Conservation (phyloP, 2,329 filamentous ascomycete genomes). For the Ustulina deusta region DNA sequence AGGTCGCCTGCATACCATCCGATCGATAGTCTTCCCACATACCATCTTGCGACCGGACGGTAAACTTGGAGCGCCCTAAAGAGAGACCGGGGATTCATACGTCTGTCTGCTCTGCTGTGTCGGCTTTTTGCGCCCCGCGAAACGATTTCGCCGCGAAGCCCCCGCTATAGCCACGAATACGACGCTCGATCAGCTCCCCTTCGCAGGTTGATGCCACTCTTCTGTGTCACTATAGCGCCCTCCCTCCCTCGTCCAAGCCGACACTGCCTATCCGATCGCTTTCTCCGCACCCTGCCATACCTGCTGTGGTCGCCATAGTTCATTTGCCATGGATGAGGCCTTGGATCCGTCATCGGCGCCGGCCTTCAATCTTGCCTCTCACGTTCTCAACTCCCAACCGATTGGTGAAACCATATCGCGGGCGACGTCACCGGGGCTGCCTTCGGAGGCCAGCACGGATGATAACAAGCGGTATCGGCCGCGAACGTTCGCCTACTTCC, state of each 20-base stretch:
- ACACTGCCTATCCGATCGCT: conserved; percentile 19
- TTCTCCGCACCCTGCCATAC: conserved; percentile 14
- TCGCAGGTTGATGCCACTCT: conserved; percentile 32
- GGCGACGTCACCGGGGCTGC: conserved; percentile 83
- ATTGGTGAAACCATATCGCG: conserved; percentile 79
- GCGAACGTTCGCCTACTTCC: conserved; percentile 92
- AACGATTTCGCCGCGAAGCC: conserved; percentile 28
- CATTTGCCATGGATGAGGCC: conserved; percentile 53
- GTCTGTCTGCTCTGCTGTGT: conserved; percentile 7
- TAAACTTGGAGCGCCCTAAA: conserved; percentile 3
- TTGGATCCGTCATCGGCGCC: conserved; percentile 54
- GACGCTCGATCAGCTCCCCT: conserved; percentile 12
- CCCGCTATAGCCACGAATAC: conserved; percentile 25
- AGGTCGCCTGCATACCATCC: conserved; percentile 23
- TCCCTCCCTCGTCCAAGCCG: conserved; percentile 17
- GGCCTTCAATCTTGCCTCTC: conserved; percentile 53
- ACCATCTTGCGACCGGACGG: conserved; percentile 13
- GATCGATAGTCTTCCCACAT: conserved; percentile 10
- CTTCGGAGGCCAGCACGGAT: conserved; percentile 61
- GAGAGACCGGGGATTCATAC: neutral
- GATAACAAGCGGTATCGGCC: conserved; percentile 78
- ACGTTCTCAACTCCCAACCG: conserved; percentile 56
- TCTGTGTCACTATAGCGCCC: conserved; percentile 20
- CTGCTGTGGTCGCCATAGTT: neutral
- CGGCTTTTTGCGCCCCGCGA: conserved; percentile 27